These are phyloP conservation scores for Alternaria sp. DNA, from an alignment of 2,329 filamentous ascomycete genomes.

Conservation along the genomic window DNA sequence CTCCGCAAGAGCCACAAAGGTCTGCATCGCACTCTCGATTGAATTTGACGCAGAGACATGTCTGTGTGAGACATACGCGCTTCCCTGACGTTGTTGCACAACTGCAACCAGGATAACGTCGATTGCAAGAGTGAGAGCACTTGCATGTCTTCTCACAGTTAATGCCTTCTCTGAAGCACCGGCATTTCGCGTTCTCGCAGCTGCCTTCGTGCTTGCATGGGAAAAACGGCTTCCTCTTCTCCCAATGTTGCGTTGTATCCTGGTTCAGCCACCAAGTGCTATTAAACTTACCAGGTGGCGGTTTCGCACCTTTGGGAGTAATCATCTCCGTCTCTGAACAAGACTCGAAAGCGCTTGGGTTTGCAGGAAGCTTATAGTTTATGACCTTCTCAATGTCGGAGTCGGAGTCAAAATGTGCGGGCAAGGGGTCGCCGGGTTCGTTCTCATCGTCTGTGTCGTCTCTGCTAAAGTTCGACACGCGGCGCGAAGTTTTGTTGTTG, in stretches of 20 bases:
- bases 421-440: neutral
- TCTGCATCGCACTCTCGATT: conserved; percentile 83
- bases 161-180: conserved; percentile 66
- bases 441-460: neutral
- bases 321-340: conserved; percentile 3
- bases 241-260: conserved; percentile 60
- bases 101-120: conserved; percentile 53
- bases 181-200: conserved; percentile 67
- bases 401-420: conserved; percentile 21
- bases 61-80: conserved; percentile 51
- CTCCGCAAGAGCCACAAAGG: conserved; percentile 74
- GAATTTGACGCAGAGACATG: conserved; percentile 73
- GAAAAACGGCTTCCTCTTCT: conserved; percentile 64
- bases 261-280: conserved; percentile 26
- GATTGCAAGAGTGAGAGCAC: conserved; percentile 66
- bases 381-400: conserved; percentile 31
- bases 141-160: conserved; percentile 77
- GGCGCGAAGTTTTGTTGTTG: neutral
- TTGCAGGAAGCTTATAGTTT: conserved; percentile 32
- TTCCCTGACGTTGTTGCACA: conserved; percentile 36
- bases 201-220: conserved; percentile 72
- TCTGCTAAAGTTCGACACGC: neutral
- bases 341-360: conserved; percentile 14
- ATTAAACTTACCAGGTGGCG: conserved; percentile 21
- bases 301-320: neutral